Base-by-base conservation (phyloP, 352 stramenopile genomes). In the Globisporangium spiculum region DNA sequence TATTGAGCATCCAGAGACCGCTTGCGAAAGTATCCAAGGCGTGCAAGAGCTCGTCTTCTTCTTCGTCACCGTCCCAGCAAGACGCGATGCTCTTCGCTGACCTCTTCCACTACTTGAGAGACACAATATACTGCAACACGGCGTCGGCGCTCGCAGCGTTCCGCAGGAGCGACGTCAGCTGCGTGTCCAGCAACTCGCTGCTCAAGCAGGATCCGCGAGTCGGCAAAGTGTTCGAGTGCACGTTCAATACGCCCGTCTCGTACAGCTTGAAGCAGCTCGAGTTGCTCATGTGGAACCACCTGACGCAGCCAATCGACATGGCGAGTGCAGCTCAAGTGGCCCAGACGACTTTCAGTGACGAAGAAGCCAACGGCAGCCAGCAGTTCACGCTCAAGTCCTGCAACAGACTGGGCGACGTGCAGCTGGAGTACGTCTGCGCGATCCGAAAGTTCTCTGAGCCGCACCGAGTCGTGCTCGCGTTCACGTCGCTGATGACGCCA, bases 111-210 rank as follows among this genome's bases (percentile, higher is more conserved):
- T 46, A 63, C 26, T 14, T 68, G 26, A 36, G 18, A 36, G 55
- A 59, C 3, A 32, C 27, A 6, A 41, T 62, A 4, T 68, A 68
- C 63, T 20, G 24, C 26, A 20, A 55, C 12, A 62, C 53, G 24
- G 34, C 38, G 0, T 32, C 26, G 3, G 46, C 63, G 3, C 9
- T 32, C 41, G 3, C 36, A 46, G 38, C 22, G 16, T 14, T 68
- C 27, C 41, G 27, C 18, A 26, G 27, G 16, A 24, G 30, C 26
- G 56, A 56, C 53, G 36, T 53, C 34, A 48, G 38, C 38, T 62
- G 53, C 41, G 63, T 46, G 26, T 68, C 63, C 63, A 62, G 57
- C 53, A 68, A 56, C 38, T 58, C 36, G 53, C n/a, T 50, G 7
- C 20, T 68, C 41, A 46, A 68, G 9, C 54, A 68, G 18, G 54